Evolutionary conservation across 495 filamentous ascomycete species (phyloP).

Genomic region (Aspergillus cavernicola): DNA sequence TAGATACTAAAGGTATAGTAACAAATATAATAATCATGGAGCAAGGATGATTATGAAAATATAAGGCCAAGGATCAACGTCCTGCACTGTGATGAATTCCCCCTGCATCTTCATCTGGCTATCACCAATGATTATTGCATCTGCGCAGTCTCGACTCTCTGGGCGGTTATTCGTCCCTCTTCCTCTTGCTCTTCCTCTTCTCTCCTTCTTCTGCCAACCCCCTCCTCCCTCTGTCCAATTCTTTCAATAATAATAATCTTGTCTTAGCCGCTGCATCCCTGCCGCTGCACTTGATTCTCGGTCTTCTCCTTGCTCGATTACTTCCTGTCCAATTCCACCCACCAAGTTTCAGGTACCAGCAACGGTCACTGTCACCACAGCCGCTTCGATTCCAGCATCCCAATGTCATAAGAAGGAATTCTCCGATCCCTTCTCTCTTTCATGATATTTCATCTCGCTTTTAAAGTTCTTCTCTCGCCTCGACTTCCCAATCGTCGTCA

Average conservation of each 20-base stretch:
- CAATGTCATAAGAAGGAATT: no score
- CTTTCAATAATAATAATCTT: not conserved
- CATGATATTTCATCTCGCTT: not conserved
- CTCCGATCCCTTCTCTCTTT: not conserved
- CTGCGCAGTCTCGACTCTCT: no score
- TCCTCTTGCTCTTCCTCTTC: not conserved
- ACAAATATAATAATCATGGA: no score
- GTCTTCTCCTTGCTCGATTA: conserved; percentile 2
- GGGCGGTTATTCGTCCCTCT: no score
- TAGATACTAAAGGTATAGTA: no score
- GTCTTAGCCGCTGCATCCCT: conserved; percentile 16
- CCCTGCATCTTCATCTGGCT: conserved; percentile 11
- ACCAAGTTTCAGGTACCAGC: conserved; percentile 1
- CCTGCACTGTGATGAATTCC: conserved; percentile 22
- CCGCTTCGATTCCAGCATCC: not conserved
- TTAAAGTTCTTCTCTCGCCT: conserved; percentile 3
- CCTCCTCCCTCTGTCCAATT: conserved; percentile 1
- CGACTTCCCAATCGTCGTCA: conserved; percentile 1
- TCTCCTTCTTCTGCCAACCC: not conserved
- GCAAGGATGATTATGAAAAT: no score
- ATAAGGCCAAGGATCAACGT: no score
- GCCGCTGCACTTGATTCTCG: conserved; percentile 18
- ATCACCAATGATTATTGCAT: conserved; percentile 5
- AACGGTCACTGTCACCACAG: not conserved
- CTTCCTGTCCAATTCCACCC: not conserved